Conservation (phyloP, 495 filamentous ascomycete species). For the Lophiostoma macrostomum region DNA sequence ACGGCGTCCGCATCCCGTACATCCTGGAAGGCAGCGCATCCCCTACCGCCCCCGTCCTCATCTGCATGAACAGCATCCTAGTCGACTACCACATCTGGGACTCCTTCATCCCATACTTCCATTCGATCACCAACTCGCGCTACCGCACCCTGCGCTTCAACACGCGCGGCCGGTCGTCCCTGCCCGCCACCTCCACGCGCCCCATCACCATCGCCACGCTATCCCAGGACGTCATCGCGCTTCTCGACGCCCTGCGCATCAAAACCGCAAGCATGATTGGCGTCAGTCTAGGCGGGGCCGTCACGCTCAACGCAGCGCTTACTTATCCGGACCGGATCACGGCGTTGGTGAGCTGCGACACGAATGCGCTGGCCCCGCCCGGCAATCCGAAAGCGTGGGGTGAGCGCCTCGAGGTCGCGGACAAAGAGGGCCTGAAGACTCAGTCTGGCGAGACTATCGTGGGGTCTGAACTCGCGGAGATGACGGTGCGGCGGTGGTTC, state of each 20-base stretch:
- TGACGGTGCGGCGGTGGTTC: constrained; percentile 75
- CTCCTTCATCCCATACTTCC: constrained; percentile 58
- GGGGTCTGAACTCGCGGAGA: constrained; percentile 57
- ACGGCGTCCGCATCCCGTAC: constrained; percentile 66
- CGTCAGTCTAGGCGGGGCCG: constrained; percentile 75
- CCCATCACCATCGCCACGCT: constrained; percentile 62
- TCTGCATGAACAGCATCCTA: constrained; percentile 73
- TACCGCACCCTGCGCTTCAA: constrained; percentile 72
- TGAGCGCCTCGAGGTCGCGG: constrained; percentile 67
- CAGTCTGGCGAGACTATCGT: constrained; percentile 51
- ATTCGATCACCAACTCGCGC: constrained; percentile 55
- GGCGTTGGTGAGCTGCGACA: constrained; percentile 72
- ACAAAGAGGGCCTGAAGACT: constrained; percentile 50
- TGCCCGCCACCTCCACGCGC: constrained; percentile 42
- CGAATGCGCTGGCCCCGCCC: constrained; percentile 62
- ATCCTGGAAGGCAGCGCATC: constrained; percentile 69
- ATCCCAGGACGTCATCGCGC: constrained; percentile 57
- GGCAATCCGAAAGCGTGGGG: constrained; percentile 74
- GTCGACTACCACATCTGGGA: constrained; percentile 76
- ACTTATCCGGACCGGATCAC: constrained; percentile 57
- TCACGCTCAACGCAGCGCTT: constrained; percentile 66
- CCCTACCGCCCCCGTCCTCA: constrained; percentile 62
- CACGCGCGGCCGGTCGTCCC: constrained; percentile 57
- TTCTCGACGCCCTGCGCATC: constrained; percentile 39
- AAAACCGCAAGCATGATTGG: constrained; percentile 54